phyloP scores from a whole-genome alignment of 2,329 filamentous ascomycete genomes.

The Penicillium sumatraense region DNA sequence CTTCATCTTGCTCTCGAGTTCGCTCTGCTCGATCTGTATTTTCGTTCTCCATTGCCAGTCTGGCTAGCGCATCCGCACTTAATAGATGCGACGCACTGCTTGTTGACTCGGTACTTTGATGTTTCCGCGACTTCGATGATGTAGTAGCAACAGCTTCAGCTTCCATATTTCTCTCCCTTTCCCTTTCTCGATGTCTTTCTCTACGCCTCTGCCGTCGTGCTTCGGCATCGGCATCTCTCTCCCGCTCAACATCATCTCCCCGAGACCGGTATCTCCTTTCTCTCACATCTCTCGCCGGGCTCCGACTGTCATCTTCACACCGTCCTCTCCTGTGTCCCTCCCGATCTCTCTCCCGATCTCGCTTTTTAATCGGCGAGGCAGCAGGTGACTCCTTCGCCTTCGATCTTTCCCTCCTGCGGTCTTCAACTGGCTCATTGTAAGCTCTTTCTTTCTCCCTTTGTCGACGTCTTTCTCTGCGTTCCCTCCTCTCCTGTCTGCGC shows the following conservation, averaged over 20 bases:
- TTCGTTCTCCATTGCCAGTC: slow-evolving; percentile 67
- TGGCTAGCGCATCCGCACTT: slow-evolving; percentile 64
- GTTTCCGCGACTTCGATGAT: slow-evolving; percentile 35
- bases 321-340: slow-evolving; percentile 36
- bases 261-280: slow-evolving; percentile 22
- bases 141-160: slow-evolving; percentile 23
- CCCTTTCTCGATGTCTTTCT: slow-evolving; percentile 24
- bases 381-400: slow-evolving; percentile 44
- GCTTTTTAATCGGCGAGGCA: slow-evolving; percentile 41
- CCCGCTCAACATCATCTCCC: slow-evolving; percentile 16
- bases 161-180: slow-evolving; percentile 16
- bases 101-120: slow-evolving; percentile 47
- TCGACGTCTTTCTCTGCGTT: slow-evolving; percentile 24
- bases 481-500: slow-evolving; percentile 23
- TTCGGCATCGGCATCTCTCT: slow-evolving; percentile 19
- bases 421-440: slow-evolving; percentile 27
- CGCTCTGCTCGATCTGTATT: slow-evolving; percentile 54
- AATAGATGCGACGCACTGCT: slow-evolving; percentile 50
- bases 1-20: slow-evolving; percentile 40
- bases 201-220: slow-evolving; percentile 31
- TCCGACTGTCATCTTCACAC: slow-evolving; percentile 34
- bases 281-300: slow-evolving; percentile 23
- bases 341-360: slow-evolving; percentile 38
- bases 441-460: slow-evolving; percentile 26
- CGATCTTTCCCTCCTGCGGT: slow-evolving; percentile 28